These are phyloP conservation scores for Allantophomopsis lycopodina DNA, from an alignment of 2,329 filamentous ascomycete genomes.

Conservation along the genomic window DNA sequence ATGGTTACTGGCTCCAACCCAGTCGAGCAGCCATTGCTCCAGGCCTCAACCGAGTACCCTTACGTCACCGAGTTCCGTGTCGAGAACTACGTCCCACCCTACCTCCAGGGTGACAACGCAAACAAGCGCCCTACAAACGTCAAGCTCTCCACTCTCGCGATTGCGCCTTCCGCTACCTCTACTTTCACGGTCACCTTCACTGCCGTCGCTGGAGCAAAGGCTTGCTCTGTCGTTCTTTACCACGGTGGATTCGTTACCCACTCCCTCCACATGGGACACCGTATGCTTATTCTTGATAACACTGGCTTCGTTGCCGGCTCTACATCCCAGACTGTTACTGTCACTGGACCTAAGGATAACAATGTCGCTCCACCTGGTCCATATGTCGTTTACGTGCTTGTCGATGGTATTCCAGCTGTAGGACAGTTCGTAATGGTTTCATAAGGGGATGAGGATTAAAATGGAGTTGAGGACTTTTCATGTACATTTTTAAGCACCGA, in stretches of 20 bases:
- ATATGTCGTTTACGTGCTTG: constrained; percentile 43
- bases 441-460: neutral
- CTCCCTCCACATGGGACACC: constrained; percentile 45
- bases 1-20: constrained; percentile 47
- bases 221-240: constrained; percentile 36
- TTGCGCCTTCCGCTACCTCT: constrained; percentile 23
- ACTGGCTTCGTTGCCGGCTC: constrained; percentile 28
- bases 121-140: constrained; percentile 32
- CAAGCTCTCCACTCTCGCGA: constrained; percentile 24
- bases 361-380: constrained; percentile 43
- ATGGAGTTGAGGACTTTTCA: too few relatives aligned
- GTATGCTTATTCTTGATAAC: constrained; percentile 37
- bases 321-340: constrained; percentile 29
- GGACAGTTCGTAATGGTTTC: constrained; percentile 14
- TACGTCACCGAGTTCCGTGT: constrained; percentile 47
- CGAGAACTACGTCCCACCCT: constrained; percentile 47
- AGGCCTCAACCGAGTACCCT: constrained; percentile 26
- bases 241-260: constrained; percentile 48
- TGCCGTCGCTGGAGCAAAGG: constrained; percentile 24
- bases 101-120: constrained; percentile 36
- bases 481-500: too few relatives aligned
- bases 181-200: constrained; percentile 33
- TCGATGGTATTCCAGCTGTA: constrained; percentile 16
- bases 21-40: constrained; percentile 38
- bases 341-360: constrained; percentile 37